These are phyloP conservation scores for Umbilicaria muhlenbergii DNA, from an alignment of 495 filamentous ascomycete genomes.

Conservation along the genomic window DNA sequence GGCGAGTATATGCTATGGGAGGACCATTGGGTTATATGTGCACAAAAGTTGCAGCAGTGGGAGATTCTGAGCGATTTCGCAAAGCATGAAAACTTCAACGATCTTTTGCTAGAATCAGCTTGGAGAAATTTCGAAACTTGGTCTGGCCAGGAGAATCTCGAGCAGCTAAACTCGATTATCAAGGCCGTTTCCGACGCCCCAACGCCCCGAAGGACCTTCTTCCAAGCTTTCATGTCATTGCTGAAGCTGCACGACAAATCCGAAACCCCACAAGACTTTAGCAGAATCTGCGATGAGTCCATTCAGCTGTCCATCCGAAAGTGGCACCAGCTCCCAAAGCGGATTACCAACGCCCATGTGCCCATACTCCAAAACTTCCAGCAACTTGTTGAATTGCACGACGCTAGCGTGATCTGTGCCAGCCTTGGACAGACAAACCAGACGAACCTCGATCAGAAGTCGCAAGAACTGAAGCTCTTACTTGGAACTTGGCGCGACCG, in stretches of 20 bases:
- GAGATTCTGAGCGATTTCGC: slow-evolving; percentile 92
- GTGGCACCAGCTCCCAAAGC: slow-evolving; percentile 90
- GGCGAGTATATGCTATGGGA: slow-evolving; percentile 99
- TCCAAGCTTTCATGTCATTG: slow-evolving; percentile 93
- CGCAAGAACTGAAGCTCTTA: slow-evolving; percentile 85
- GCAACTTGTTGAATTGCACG: slow-evolving; percentile 93
- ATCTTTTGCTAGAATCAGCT: slow-evolving; percentile 84
- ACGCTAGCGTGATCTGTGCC: slow-evolving; percentile 87
- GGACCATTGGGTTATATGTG: slow-evolving; percentile 95
- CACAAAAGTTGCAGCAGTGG: slow-evolving; percentile 98
- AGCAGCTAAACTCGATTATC: slow-evolving; percentile 77
- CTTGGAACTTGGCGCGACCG: slow-evolving; percentile 92
- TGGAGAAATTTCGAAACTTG: slow-evolving; percentile 92
- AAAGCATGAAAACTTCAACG: slow-evolving; percentile 98
- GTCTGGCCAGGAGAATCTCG: slow-evolving; percentile 68
- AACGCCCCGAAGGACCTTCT: slow-evolving; percentile 83
- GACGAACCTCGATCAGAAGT: slow-evolving; percentile 80
- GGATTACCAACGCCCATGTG: slow-evolving; percentile 89
- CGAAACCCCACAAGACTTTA: slow-evolving; percentile 68
- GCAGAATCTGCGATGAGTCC: slow-evolving; percentile 79
- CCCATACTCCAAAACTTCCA: slow-evolving; percentile 96
- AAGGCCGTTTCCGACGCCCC: slow-evolving; percentile 95
- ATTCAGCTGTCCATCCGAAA: slow-evolving; percentile 94
- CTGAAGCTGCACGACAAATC: slow-evolving; percentile 83
- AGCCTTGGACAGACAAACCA: slow-evolving; percentile 76